These are phyloP conservation scores for Gillenia trifoliata DNA, from an alignment of 306 rosid species.

Conservation along the genomic window DNA sequence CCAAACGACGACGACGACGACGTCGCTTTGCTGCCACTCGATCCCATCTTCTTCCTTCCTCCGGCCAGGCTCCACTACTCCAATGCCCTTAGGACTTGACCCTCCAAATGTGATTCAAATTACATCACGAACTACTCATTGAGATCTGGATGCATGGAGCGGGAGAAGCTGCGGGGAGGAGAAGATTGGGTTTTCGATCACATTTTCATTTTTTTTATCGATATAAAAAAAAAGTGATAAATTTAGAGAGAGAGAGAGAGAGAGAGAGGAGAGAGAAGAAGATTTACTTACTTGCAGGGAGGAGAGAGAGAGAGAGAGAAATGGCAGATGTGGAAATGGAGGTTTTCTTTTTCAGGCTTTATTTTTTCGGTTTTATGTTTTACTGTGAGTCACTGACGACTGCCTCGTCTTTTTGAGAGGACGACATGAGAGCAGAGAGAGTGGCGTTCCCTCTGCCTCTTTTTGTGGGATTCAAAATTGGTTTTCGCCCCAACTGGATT, in stretches of 20 bases:
- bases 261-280: conserved; percentile 27
- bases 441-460: conserved; percentile 34
- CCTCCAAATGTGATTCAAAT: conserved; percentile 3
- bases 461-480: conserved; percentile 21
- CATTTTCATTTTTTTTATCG: conserved; percentile 6
- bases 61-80: background rate
- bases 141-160: conserved; percentile 4
- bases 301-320: background rate
- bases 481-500: background rate
- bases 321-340: conserved; percentile 1
- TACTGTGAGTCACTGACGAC: background rate
- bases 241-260: conserved; percentile 14
- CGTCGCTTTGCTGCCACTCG: conserved; percentile 67
- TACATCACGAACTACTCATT: background rate
- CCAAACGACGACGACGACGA: conserved; percentile 23
- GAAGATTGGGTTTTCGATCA: background rate
- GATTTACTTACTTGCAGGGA: conserved; percentile 14
- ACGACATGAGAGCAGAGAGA: background rate
- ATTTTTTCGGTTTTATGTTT: too few species aligned
- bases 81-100: background rate
- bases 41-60: conserved; percentile 54
- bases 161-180: background rate
- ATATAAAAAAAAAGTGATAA: background rate
- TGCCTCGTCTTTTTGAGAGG: background rate
- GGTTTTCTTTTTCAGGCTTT: background rate